phyloP scores from a whole-genome alignment of 139 green algal genomes.

The Trebouxia sp. region DNA sequence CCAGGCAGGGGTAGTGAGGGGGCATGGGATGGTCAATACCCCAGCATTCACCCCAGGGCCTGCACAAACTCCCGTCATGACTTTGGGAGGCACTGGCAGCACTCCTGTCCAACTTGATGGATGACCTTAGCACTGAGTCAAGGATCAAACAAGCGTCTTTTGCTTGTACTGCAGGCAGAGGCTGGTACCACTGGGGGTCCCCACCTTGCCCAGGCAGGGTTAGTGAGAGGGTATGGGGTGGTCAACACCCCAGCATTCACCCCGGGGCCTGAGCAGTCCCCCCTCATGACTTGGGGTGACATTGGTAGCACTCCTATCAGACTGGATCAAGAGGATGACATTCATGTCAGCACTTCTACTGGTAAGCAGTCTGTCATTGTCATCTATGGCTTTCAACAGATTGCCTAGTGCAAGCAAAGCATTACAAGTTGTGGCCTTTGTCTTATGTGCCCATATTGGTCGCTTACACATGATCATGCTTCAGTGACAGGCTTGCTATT shows the following conservation, averaged over 20 bases:
- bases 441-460: no score
- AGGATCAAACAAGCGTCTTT: background rate
- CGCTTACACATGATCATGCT: no score
- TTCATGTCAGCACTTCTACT: conserved; percentile 39
- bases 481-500: no score
- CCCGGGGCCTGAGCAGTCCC: conserved; percentile 55
- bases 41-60: conserved; percentile 46
- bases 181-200: background rate
- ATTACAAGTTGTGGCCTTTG: no score
- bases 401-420: background rate
- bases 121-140: background rate
- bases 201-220: background rate
- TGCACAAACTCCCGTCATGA: conserved; percentile 75
- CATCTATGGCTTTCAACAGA: background rate
- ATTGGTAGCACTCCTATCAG: conserved; percentile 78
- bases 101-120: conserved; percentile 76
- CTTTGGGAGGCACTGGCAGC: conserved; percentile 79
- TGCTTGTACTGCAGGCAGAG: background rate
- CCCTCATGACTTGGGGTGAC: conserved; percentile 90
- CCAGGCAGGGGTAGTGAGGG: background rate
- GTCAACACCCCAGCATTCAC: conserved; percentile 56
- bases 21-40: conserved; percentile 48
- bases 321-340: conserved; percentile 48
- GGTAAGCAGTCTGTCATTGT: background rate
- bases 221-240: conserved; percentile 34